Evolutionary conservation across 2,329 filamentous ascomycete genomes (phyloP), one percentile per base, ranked within the genome.

Genomic region (Trichophyton rubrum): DNA sequence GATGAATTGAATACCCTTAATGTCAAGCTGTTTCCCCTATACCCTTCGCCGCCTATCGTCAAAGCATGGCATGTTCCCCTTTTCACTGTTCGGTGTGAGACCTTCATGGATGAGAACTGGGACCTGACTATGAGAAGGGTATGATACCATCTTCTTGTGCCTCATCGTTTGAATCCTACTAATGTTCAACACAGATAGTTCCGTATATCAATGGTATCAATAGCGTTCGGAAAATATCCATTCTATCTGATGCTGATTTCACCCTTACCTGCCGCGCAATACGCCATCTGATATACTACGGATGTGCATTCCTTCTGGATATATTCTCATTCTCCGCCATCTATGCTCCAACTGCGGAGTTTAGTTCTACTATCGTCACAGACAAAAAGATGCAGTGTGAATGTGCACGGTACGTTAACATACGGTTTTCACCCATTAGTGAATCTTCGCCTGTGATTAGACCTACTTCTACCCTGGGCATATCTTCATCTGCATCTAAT

Each of bases 1-100:
- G 90, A 96, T 72, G 90, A 95, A 66, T 85, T 90, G 63, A 96
- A 96, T 72, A 96, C 90, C 0, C 85, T 96, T 73, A 96, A 96
- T 74, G 89, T 96, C 81, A 96, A 96, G 75, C 83, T 96, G 57
- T 96, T 96, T 72, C 90, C 90, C 0, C 85, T 89, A 55, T 87
- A 92, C 68, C 80, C 85, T 0, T 83, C 85, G 15, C 91, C 91
- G 1, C 85, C 89, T 0, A 80, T 85, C 2, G 86, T 97, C 60
- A 85, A 87, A 68, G 84, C 88, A 55, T 96, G 89, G 86, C 90
- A 97, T 69, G 93, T 99, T 1, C 93, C 93, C 3, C 83, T 99
- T 22, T 79, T 84, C 61, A 85, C 84, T 4, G 82, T 85, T 43
- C 74, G 76, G 33, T 79, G 80, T 49, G 75, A 79, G 60, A 72